These are phyloP conservation scores for Yarrowia osloensis DNA, from an alignment of 805 yeast genomes.

Conservation along the genomic window DNA sequence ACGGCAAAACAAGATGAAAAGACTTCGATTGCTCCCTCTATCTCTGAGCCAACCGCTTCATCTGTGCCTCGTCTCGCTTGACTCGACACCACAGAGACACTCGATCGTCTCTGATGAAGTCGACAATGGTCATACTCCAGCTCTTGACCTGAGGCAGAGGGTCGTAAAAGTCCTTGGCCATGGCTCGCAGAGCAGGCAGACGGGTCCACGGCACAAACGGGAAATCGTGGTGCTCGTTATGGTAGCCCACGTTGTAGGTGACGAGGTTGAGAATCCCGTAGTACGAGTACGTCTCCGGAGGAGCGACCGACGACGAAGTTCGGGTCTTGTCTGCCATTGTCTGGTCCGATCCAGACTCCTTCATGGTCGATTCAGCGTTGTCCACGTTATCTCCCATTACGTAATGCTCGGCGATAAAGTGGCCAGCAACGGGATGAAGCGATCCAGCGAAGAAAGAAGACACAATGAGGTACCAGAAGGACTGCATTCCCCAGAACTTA, in stretches of 20 bases:
- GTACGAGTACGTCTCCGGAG: conserved; percentile 83
- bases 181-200: conserved; percentile 59
- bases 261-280: conserved; percentile 76
- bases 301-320: conserved; percentile 42
- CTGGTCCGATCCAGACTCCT: neutral
- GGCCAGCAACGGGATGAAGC: conserved; percentile 92
- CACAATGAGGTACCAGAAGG: conserved; percentile 66
- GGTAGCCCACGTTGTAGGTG: conserved; percentile 93
- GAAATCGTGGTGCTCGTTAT: conserved; percentile 94
- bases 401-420: conserved; percentile 93
- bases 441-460: conserved; percentile 89
- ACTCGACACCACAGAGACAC: conserved; percentile 81
- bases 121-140: conserved; percentile 75
- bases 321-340: neutral
- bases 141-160: conserved; percentile 75
- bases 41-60: neutral
- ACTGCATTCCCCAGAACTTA: conserved; percentile 60
- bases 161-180: conserved; percentile 80
- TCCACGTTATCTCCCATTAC: conserved; percentile 47
- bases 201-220: conserved; percentile 92
- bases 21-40: too few species aligned
- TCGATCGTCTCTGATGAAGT: conserved; percentile 67
- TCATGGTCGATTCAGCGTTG: neutral
- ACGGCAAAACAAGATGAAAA: too few species aligned
- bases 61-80: conserved; percentile 49